A percentile compares a stretch with the other conserved stretches of the same genome.
These are phyloP conservation scores for Linnemannia elongata DNA, from an alignment of 192 early-diverging fungal species.

Conservation along the genomic window DNA sequence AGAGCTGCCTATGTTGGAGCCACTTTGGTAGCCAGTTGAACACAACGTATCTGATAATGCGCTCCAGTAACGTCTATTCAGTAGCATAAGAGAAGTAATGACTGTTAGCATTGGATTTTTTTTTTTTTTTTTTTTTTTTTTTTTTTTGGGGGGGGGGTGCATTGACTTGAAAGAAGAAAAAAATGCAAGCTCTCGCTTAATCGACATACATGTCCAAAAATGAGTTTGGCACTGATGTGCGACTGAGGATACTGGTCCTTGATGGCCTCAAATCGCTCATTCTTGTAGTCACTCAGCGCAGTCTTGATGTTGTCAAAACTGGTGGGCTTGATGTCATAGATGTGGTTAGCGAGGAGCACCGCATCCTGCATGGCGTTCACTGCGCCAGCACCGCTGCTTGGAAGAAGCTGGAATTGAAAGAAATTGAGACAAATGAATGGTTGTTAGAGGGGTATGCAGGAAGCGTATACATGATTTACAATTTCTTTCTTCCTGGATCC, in stretches of 20 bases:
- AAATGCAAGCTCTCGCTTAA: no score
- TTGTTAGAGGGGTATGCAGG: no score
- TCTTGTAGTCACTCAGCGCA: not conserved
- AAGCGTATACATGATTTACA: no score
- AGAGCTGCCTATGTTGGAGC: not conserved
- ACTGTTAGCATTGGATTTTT: not conserved
- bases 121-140: no score
- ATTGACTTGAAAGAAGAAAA: no score
- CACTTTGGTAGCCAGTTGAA: constrained; percentile 20
- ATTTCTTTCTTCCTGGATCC: no score
- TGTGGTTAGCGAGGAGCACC: not conserved
- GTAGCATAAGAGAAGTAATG: not conserved
- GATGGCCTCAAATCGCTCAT: not conserved
- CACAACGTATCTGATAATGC: not conserved
- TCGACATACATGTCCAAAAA: not conserved
- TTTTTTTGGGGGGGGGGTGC: no score
- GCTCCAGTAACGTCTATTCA: constrained; percentile 6
- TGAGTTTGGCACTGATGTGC: not conserved
- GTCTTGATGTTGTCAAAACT: not conserved
- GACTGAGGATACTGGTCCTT: not conserved
- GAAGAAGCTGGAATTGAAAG: constrained; percentile 7
- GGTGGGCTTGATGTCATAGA: constrained; percentile 16
- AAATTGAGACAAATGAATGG: no score
- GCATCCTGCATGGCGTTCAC: constrained; percentile 20
- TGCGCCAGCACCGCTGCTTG: constrained; percentile 12